These are phyloP conservation scores for Suillus lakei DNA, from an alignment of 768 basidiomycete genomes.

Conservation along the genomic window DNA sequence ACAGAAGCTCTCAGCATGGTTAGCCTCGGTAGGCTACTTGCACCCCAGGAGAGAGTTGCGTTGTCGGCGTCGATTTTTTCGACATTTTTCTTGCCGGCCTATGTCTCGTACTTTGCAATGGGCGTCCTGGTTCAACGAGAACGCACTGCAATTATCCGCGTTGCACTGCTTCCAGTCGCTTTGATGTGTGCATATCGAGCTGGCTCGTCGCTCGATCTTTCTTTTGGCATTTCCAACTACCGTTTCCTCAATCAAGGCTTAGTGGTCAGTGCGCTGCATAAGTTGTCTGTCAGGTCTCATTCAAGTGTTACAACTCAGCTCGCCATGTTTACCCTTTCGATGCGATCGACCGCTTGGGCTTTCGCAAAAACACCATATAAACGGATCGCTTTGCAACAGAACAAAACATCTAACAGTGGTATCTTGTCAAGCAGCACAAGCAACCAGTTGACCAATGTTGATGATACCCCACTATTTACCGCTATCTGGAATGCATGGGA, in stretches of 20 bases:
- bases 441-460: background rate
- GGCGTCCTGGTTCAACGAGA: constrained; percentile 56
- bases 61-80: constrained; percentile 34
- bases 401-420: background rate
- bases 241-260: constrained; percentile 27
- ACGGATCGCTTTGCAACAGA: background rate
- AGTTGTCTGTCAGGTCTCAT: constrained; percentile 2
- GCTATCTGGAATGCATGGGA: constrained; percentile 32
- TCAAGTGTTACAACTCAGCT: constrained; percentile 19
- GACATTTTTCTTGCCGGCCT: constrained; percentile 45
- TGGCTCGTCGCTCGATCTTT: constrained; percentile 31
- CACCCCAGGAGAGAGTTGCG: constrained; percentile 8
- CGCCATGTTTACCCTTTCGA: constrained; percentile 24
- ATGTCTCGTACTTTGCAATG: constrained; percentile 52
- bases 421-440: background rate
- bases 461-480: background rate
- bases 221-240: constrained; percentile 17
- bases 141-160: constrained; percentile 45
- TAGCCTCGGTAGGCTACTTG: background rate
- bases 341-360: constrained; percentile 31
- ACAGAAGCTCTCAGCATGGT: constrained; percentile 4
- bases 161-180: constrained; percentile 54
- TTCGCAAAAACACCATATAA: constrained; percentile 13
- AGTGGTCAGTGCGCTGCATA: constrained; percentile 18
- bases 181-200: constrained; percentile 49